phyloP scores from a whole-genome alignment of 345 rosid genomes.

The Psidium guajava region DNA sequence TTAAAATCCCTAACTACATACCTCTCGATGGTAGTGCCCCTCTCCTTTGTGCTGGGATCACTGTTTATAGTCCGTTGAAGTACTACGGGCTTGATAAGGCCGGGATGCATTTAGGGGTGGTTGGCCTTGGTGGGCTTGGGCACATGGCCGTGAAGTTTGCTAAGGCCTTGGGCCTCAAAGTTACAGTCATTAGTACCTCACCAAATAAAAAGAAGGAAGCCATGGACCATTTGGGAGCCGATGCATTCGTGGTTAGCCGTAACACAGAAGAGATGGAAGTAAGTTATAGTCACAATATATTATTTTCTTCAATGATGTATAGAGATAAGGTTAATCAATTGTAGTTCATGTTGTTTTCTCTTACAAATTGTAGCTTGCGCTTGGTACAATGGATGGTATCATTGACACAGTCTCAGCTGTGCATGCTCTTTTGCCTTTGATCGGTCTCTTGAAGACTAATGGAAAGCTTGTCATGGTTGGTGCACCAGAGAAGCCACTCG shows the following conservation, averaged over 20 bases:
- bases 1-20: slow-evolving; percentile 37
- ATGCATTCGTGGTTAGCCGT: slow-evolving; percentile 27
- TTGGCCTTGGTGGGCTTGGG: slow-evolving; percentile 46
- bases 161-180: slow-evolving; percentile 35
- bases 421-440: slow-evolving; percentile 20
- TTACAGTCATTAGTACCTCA: slow-evolving; percentile 39
- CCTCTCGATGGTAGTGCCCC: slow-evolving; percentile 50
- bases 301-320: not conserved
- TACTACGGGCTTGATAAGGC: slow-evolving; percentile 24
- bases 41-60: slow-evolving; percentile 56
- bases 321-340: too few species aligned
- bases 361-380: slow-evolving; percentile 6
- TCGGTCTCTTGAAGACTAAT: slow-evolving; percentile 19
- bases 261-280: slow-evolving; percentile 29
- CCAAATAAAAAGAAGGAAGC: slow-evolving; percentile 32
- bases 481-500: slow-evolving; percentile 23
- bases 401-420: slow-evolving; percentile 31
- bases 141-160: slow-evolving; percentile 44
- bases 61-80: slow-evolving; percentile 56
- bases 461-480: slow-evolving; percentile 34
- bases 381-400: slow-evolving; percentile 24
- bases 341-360: not conserved
- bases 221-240: slow-evolving; percentile 25
- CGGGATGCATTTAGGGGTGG: slow-evolving; percentile 30
- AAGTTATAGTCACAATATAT: not conserved